A percentile compares a stretch with the other conserved stretches of the same genome.
Evolutionary conservation across 257 asterid species (phyloP).

Genomic region (Plantago elongata): DNA sequence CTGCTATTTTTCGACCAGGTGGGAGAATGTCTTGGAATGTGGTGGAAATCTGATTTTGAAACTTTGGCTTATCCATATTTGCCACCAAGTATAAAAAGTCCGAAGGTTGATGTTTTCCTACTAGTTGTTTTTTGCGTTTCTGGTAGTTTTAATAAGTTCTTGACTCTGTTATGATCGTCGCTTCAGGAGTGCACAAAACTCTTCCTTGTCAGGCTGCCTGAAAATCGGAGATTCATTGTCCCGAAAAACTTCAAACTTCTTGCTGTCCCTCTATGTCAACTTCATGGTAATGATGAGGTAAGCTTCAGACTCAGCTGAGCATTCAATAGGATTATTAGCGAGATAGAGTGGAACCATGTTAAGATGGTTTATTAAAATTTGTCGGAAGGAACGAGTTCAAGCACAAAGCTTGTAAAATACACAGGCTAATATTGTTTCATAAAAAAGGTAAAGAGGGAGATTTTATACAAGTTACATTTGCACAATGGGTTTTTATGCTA

Average conservation of each 20-base stretch:
- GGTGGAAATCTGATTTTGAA: conserved; percentile 86
- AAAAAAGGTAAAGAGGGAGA: no score
- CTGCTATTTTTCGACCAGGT: conserved; percentile 35
- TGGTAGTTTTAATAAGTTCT: conserved; percentile 9
- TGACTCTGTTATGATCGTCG: conserved; percentile 13
- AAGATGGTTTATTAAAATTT: no score
- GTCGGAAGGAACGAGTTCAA: no score
- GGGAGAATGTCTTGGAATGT: conserved; percentile 82
- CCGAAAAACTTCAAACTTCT: conserved; percentile 69
- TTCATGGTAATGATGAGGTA: conserved; percentile 66
- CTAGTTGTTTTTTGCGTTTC: conserved; percentile 2
- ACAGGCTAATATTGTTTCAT: no score
- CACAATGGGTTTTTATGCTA: no score
- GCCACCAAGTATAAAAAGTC: conserved; percentile 54
- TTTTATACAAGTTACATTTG: no score
- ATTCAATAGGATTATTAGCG: no score
- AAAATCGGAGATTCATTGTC: conserved; percentile 63
- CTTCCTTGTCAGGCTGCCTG: conserved; percentile 76
- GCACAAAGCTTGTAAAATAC: no score
- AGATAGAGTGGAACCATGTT: not conserved
- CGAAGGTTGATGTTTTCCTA: conserved; percentile 48
- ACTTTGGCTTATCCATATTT: conserved; percentile 49
- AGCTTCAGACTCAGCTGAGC: conserved; percentile 3
- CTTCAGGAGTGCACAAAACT: conserved; percentile 87
- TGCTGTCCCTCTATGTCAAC: conserved; percentile 69